These are phyloP conservation scores for Fraxinus xanthoxyloides DNA, from an alignment of 305 asterid species.

Conservation along the genomic window DNA sequence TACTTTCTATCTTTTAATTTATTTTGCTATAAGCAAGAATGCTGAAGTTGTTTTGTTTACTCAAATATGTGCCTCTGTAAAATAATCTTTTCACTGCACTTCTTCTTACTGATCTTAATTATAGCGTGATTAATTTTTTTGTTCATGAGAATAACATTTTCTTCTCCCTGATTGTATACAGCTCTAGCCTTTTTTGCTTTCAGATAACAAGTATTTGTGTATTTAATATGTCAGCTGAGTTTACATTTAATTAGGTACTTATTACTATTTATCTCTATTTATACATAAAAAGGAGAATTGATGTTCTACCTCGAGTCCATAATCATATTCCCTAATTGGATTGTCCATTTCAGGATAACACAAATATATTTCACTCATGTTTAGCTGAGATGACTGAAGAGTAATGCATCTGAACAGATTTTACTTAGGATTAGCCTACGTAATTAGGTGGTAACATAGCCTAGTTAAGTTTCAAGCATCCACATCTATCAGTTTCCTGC, in stretches of 20 bases:
- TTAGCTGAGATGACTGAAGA: neutral
- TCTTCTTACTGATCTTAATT: neutral
- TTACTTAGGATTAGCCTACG: neutral
- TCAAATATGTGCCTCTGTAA: neutral
- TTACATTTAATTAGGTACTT: neutral
- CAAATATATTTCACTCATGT: neutral
- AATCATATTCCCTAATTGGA: neutral
- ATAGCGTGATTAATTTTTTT: neutral
- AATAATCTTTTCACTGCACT: neutral
- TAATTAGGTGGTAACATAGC: neutral
- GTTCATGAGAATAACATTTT: neutral
- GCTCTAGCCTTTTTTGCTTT: neutral
- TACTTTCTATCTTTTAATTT: neutral
- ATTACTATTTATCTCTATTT: neutral
- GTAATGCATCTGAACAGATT: neutral
- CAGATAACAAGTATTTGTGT: neutral
- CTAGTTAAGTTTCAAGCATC: neutral
- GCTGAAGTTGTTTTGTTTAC: neutral
- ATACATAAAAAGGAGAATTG: slow-evolving; percentile 3
- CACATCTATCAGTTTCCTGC: neutral
- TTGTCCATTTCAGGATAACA: neutral
- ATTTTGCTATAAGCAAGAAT: neutral
- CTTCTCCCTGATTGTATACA: neutral
- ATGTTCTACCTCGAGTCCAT: neutral
- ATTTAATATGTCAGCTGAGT: neutral